Evolutionary conservation across 2,329 filamentous ascomycete species (phyloP), one percentile per base, ranked within the genome.

Genomic region (Ascochyta viciae-villosae): DNA sequence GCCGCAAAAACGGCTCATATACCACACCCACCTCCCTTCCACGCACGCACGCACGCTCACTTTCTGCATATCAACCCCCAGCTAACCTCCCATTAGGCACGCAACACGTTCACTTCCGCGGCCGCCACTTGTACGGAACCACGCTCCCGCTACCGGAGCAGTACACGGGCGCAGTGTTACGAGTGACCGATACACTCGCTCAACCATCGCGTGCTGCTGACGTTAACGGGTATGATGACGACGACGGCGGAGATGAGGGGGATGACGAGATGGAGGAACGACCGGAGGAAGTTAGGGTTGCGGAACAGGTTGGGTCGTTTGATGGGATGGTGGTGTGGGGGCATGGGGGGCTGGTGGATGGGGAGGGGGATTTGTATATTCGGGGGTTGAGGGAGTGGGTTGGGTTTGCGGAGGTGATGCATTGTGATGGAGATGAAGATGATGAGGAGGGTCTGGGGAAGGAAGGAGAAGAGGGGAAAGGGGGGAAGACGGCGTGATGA

Each of bases 361-460:
- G 81, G 0, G 80, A 81, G 26, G 77, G 78, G 6, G 91, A 96
- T 75, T 80, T 84, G 1, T 95, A 92, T 72, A 80, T 91, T 4
- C 88, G 89, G 71, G 87, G 89, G 0, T 78, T 96, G 39, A 84
- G 88, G 63, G 92, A 96, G 75, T 96, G 92, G 92, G 80, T 96
- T 54, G 80, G 81, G 10, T 85, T 93, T 72, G 85, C 92, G 10
- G 85, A 88, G 62, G 82, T 84, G n/a, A 69, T 74, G 66, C 73
- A 75, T 63, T 55, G 51, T 27, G 66, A 71, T 10, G 64, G 57
- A n/a, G n/a, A n/a, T 1, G 64, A 66, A 1, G 67, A 57, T 0
- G 56, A 58, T 4, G 41, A 45, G 3, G 40, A 49, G 13, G 42
- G 41, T 10, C 42, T 16, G 39, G 47, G 47, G 16, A 44, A 37